phyloP scores from a whole-genome alignment of 2,329 filamentous ascomycete genomes.

The Ascochyta pisi region DNA sequence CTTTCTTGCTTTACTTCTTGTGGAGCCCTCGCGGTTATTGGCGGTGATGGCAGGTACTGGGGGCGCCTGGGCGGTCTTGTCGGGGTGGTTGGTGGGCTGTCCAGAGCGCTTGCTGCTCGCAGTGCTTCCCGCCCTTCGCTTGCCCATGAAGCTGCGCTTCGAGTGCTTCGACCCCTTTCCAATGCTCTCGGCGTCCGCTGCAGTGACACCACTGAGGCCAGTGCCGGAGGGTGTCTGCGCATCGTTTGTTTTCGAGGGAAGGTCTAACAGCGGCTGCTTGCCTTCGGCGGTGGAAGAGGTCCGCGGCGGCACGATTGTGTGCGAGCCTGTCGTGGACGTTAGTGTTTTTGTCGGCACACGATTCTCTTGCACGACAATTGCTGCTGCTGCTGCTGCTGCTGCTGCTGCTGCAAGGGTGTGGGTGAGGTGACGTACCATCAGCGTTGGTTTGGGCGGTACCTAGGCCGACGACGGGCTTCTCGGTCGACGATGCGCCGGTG shows the following conservation, averaged over 20 bases:
- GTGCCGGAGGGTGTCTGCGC: conserved; percentile 47
- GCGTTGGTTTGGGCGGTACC: conserved; percentile 43
- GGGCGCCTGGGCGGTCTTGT: conserved; percentile 50
- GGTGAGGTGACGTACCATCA: conserved; percentile 38
- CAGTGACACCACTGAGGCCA: conserved; percentile 53
- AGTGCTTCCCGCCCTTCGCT: conserved; percentile 54
- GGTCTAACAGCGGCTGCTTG: conserved; percentile 47
- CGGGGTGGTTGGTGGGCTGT: conserved; percentile 45
- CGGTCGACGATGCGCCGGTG: conserved; percentile 37
- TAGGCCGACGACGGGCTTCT: conserved; percentile 35
- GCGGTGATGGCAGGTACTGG: conserved; percentile 36
- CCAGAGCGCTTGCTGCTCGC: conserved; percentile 56
- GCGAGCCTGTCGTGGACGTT: conserved; percentile 8
- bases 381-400: background rate
- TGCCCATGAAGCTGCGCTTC: conserved; percentile 55
- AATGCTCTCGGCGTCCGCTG: conserved; percentile 55
- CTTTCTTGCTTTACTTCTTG: conserved; percentile 52
- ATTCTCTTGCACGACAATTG: background rate
- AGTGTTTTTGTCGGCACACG: background rate
- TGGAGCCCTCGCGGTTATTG: conserved; percentile 40
- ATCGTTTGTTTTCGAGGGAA: conserved; percentile 44
- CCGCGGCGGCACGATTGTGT: conserved; percentile 27
- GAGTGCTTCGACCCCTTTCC: conserved; percentile 52
- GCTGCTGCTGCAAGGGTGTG: background rate
- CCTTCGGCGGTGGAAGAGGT: conserved; percentile 44